Evolutionary conservation across 176 grass and related monocot species (phyloP).

Genomic region (Tillandsia leiboldiana): DNA sequence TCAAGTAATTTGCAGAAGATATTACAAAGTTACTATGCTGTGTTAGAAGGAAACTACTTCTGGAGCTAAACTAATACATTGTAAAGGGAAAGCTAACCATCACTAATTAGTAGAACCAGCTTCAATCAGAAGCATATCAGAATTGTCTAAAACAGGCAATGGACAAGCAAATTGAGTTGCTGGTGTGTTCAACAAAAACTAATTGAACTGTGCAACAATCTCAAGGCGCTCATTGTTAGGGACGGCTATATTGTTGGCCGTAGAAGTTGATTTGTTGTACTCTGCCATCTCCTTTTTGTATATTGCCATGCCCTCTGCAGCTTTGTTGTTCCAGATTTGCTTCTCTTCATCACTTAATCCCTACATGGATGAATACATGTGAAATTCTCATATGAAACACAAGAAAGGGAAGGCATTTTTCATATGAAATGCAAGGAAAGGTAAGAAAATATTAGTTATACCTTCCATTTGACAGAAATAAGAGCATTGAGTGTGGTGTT

Average conservation of each 20-base stretch:
- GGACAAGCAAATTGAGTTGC: not conserved
- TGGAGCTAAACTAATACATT: no score
- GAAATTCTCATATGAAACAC: not conserved
- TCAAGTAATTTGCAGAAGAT: no score
- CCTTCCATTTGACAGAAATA: constrained; percentile 88
- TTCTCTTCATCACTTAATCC: constrained; percentile 45
- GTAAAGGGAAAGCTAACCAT: no score
- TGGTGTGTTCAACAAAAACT: not conserved
- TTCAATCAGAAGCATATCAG: not conserved
- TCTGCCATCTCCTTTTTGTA: constrained; percentile 64
- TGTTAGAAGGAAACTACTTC: no score
- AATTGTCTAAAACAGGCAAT: not conserved
- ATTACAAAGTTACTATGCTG: no score
- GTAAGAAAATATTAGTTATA: not conserved
- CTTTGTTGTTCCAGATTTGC: constrained; percentile 51
- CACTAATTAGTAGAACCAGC: not conserved
- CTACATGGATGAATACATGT: constrained; percentile 1
- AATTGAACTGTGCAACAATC: not conserved
- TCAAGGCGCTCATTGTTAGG: not conserved
- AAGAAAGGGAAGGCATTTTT: not conserved
- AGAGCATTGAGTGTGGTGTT: constrained; percentile 49
- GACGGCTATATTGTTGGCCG: constrained; percentile 15
- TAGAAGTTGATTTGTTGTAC: constrained; percentile 39
- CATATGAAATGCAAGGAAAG: not conserved
- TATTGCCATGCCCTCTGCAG: constrained; percentile 29